Conservation (phyloP, 1,284 basidiomycete species). For the Melampsora abietis-canadensis region DNA sequence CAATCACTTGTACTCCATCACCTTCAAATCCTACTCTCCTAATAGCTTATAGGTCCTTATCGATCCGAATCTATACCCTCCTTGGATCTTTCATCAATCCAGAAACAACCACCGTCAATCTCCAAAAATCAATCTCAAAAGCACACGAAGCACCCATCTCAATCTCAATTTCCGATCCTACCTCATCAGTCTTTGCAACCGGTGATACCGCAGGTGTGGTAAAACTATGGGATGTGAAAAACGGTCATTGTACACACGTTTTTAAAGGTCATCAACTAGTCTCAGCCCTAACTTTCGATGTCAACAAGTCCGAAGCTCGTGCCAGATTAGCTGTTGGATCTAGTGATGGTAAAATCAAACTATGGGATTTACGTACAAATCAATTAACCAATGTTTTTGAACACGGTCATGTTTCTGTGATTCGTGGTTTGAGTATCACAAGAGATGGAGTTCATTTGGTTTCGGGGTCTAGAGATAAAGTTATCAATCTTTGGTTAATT, state of each 20-base stretch:
- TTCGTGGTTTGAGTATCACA: conserved; percentile 79
- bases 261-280: conserved; percentile 96
- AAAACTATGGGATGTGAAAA: conserved; percentile 89
- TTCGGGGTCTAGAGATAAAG: conserved; percentile 83
- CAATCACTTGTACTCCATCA: conserved; percentile 53
- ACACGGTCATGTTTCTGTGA: conserved; percentile 78
- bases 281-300: conserved; percentile 76
- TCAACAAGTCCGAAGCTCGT: conserved; percentile 41
- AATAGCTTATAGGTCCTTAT: conserved; percentile 57
- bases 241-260: conserved; percentile 86
- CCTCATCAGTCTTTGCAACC: conserved; percentile 83
- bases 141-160: conserved; percentile 92
- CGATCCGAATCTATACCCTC: conserved; percentile 58
- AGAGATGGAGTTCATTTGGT: conserved; percentile 78
- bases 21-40: conserved; percentile 49
- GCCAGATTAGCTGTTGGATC: conserved; percentile 46
- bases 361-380: conserved; percentile 73
- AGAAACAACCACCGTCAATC: conserved; percentile 3
- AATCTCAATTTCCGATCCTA: conserved; percentile 77
- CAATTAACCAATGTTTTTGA: conserved; percentile 66
- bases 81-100: conserved; percentile 48
- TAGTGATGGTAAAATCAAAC: conserved; percentile 74
- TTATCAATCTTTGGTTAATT: conserved; percentile 84
- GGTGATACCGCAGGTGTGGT: conserved; percentile 93
- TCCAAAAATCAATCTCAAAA: conserved; percentile 56